These are phyloP conservation scores for Xylariaceae sp. DNA, from an alignment of 2,329 filamentous ascomycete genomes.

Conservation along the genomic window DNA sequence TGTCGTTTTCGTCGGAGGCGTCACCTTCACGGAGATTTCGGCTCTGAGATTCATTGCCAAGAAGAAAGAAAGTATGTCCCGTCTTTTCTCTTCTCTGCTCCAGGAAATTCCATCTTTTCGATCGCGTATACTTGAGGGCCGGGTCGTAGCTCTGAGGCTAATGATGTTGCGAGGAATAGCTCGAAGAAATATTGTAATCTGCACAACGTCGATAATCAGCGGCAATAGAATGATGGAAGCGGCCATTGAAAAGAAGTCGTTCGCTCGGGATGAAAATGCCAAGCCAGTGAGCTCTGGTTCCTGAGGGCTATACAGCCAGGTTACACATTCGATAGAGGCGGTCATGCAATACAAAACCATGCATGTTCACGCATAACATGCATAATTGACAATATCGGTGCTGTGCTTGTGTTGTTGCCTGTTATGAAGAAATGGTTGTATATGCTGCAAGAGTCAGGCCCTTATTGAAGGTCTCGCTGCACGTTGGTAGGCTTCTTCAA, in stretches of 20 bases:
- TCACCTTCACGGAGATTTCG: conserved; percentile 94
- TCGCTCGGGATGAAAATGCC: conserved; percentile 43
- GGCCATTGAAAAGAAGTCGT: conserved; percentile 70
- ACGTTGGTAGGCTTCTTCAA: no score
- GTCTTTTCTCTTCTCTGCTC: background rate
- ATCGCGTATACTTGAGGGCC: conserved; percentile 11
- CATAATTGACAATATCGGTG: no score
- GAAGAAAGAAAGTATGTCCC: conserved; percentile 66
- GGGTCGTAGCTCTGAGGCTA: conserved; percentile 10
- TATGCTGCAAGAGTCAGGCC: no score
- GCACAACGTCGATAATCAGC: conserved; percentile 86
- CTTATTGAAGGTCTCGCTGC: no score
- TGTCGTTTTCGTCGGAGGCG: conserved; percentile 96
- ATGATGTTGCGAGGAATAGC: conserved; percentile 39
- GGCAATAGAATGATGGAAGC: conserved; percentile 86
- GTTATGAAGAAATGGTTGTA: no score
- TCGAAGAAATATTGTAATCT: conserved; percentile 82
- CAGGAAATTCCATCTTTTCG: conserved; percentile 1
- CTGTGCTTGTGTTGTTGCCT: no score
- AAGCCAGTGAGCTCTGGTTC: conserved; percentile 16
- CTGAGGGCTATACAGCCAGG: conserved; percentile 3
- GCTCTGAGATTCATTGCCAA: conserved; percentile 86
- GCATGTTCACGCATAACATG: background rate
- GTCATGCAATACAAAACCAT: no score
- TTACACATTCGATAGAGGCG: no score